A percentile compares a stretch with the other conserved stretches of the same genome.
Evolutionary conservation across 2,329 filamentous ascomycete genomes (phyloP).

Genomic region (Fusarium dlaminii): DNA sequence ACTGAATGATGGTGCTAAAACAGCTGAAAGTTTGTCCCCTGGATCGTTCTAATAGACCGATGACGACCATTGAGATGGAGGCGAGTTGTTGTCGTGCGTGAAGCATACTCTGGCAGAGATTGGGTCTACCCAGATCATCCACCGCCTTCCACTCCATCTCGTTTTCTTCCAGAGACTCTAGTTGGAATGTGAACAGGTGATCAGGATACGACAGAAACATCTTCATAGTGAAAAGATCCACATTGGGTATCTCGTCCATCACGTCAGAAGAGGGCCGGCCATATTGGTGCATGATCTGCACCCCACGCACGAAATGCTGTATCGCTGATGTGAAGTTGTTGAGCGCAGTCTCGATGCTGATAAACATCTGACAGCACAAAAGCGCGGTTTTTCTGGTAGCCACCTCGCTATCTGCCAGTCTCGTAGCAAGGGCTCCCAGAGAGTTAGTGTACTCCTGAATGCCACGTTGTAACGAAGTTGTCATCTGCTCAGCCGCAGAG

Average conservation of each 20-base stretch:
- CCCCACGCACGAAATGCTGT: neutral
- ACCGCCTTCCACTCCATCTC: accelerated
- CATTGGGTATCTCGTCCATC: neutral
- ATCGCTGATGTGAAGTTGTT: neutral
- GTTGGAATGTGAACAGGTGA: neutral
- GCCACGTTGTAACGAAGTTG: neutral
- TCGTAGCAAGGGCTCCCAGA: neutral
- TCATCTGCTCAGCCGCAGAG: neutral
- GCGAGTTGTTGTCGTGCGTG: neutral
- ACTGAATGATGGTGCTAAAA: no score
- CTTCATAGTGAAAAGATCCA: neutral
- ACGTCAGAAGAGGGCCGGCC: no score
- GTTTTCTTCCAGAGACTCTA: no score
- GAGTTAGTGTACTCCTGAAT: neutral
- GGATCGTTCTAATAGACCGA: neutral
- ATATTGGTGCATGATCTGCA: neutral
- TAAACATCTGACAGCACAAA: accelerated
- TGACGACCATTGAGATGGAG: accelerated
- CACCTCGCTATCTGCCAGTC: neutral
- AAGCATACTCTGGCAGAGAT: neutral
- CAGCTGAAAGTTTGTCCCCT: neutral
- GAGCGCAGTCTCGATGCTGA: neutral
- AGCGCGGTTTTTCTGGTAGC: accelerated
- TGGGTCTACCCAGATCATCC: no score
- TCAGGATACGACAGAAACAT: neutral